Conservation (phyloP, 495 filamentous ascomycete species). For the Xanthoparmelia taractica region DNA sequence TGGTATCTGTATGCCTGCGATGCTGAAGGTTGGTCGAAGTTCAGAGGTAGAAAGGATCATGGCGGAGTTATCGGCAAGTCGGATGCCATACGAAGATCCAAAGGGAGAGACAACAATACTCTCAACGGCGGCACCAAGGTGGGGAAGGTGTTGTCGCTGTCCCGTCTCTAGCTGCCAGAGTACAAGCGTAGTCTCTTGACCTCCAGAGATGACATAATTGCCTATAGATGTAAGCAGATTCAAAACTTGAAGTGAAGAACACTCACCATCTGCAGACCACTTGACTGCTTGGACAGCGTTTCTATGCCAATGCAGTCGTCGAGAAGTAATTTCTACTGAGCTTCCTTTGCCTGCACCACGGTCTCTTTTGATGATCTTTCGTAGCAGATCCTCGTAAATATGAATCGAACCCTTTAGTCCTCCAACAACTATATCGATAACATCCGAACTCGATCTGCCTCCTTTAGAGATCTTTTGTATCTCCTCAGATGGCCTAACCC, state of each 20-base stretch:
- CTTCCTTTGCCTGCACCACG: constrained; percentile 31
- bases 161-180: constrained; percentile 93
- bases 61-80: constrained; percentile 81
- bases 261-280: constrained; percentile 84
- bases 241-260: constrained; percentile 2
- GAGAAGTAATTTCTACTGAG: constrained; percentile 37
- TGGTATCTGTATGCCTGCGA: constrained; percentile 69
- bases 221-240: constrained; percentile 43
- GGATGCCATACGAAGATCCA: constrained; percentile 72
- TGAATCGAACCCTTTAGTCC: constrained; percentile 65
- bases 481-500: constrained; percentile 28
- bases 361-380: constrained; percentile 40
- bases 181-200: constrained; percentile 80
- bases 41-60: constrained; percentile 86
- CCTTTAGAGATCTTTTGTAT: constrained; percentile 27
- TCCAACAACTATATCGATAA: constrained; percentile 66
- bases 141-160: constrained; percentile 70
- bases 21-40: constrained; percentile 66
- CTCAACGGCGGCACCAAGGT: constrained; percentile 76
- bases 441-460: constrained; percentile 29
- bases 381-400: constrained; percentile 65
- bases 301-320: constrained; percentile 84
- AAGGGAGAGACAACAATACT: constrained; percentile 71
- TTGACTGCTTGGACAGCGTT: constrained; percentile 69
- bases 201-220: constrained; percentile 93